A percentile compares a stretch with the other conserved stretches of the same genome.
Evolutionary conservation across 2,329 filamentous ascomycete genomes (phyloP).

Genomic region (Lachnellula arida): DNA sequence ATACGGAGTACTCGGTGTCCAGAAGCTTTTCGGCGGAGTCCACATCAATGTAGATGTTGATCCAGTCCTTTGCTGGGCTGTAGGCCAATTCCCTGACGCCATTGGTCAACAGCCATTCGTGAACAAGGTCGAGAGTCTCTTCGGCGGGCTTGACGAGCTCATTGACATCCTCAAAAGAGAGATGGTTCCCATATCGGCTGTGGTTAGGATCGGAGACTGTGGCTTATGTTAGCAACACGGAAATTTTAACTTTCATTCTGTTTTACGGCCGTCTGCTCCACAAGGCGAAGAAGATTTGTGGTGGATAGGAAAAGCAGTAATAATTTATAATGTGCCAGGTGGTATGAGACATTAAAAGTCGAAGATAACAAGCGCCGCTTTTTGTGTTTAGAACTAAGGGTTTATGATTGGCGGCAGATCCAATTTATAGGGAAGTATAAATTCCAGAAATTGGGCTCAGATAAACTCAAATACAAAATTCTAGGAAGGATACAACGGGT

Average conservation of each 20-base stretch:
- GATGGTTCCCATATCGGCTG: constrained; percentile 49
- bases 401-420: no score
- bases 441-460: no score
- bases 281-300: not conserved
- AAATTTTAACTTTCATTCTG: not conserved
- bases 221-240: not conserved
- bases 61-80: constrained; percentile 53
- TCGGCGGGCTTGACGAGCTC: constrained; percentile 49
- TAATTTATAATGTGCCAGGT: no score
- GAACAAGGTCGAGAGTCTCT: constrained; percentile 47
- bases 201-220: constrained; percentile 49
- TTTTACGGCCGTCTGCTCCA: not conserved
- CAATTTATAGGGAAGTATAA: no score
- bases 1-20: constrained; percentile 47
- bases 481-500: no score
- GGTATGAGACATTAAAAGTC: no score
- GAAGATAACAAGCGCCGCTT: no score
- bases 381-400: no score
- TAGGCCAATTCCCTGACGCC: constrained; percentile 43
- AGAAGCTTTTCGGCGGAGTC: constrained; percentile 48
- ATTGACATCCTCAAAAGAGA: constrained; percentile 47
- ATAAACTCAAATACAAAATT: no score
- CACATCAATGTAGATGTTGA: constrained; percentile 49
- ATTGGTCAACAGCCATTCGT: constrained; percentile 51
- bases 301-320: no score